Evolutionary conservation across 148 eudicot species (phyloP).

Genomic region (Chenopodium suecicum): DNA sequence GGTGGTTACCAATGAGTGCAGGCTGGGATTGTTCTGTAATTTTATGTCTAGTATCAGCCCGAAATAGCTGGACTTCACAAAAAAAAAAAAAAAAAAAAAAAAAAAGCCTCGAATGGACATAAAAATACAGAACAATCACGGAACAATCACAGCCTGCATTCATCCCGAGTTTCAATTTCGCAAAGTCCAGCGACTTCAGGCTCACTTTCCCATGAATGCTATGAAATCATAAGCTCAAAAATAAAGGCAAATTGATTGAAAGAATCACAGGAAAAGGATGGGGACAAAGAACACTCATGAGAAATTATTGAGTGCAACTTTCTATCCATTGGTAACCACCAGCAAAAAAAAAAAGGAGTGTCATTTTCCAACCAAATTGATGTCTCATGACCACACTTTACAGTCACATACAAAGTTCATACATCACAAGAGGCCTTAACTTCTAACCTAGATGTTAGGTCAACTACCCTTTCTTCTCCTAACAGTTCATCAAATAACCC

Average conservation of each 20-base stretch:
- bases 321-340: conserved; percentile 17
- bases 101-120: too few relatives aligned
- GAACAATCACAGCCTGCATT: too few relatives aligned
- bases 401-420: conserved; percentile 9
- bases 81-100: too few relatives aligned
- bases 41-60: too few relatives aligned
- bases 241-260: conserved; percentile 2
- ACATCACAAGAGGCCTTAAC: conserved; percentile 20
- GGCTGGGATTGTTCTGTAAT: too few relatives aligned
- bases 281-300: not conserved
- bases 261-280: not conserved
- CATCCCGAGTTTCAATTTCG: not conserved
- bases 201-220: not conserved
- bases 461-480: conserved; percentile 24
- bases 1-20: too few relatives aligned
- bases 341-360: not conserved
- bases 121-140: too few relatives aligned
- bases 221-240: not conserved
- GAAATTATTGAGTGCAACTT: conserved; percentile 8
- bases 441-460: conserved; percentile 23
- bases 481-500: conserved; percentile 15
- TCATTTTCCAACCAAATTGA: conserved; percentile 24
- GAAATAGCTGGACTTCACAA: too few relatives aligned
- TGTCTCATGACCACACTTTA: conserved; percentile 13
- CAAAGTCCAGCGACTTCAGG: not conserved